Percentiles rank a stretch among this genome's conserved stretches.
These are phyloP conservation scores for Macrolepiota albuminosa DNA, from an alignment of 768 basidiomycete species.

Conservation along the genomic window DNA sequence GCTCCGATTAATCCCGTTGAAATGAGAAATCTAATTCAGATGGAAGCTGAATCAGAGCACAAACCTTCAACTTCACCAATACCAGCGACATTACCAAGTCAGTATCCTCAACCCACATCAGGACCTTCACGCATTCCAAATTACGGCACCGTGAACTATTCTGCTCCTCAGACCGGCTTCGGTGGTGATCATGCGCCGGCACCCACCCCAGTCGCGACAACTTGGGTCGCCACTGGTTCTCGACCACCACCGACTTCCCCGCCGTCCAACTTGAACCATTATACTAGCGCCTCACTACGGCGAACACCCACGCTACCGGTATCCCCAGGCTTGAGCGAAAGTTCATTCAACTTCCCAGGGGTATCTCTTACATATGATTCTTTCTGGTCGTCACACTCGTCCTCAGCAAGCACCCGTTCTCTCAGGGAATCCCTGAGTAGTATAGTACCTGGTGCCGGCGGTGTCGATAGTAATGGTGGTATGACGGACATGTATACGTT, in stretches of 20 bases:
- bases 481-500: neutral
- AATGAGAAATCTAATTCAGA: conserved; percentile 9
- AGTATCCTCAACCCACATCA: conserved; percentile 2
- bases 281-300: conserved; percentile 6
- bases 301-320: conserved; percentile 9
- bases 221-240: conserved; percentile 5
- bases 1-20: neutral
- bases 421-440: conserved; percentile 14
- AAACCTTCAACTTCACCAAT: conserved; percentile 4
- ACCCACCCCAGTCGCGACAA: conserved; percentile 2
- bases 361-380: conserved; percentile 53
- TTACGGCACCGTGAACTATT: neutral
- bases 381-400: conserved; percentile 55
- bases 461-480: neutral
- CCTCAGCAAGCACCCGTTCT: conserved; percentile 15
- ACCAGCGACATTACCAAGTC: neutral
- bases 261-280: conserved; percentile 10
- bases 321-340: conserved; percentile 10
- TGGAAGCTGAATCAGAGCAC: conserved; percentile 12
- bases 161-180: neutral
- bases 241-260: conserved; percentile 3
- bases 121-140: neutral
- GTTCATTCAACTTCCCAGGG: conserved; percentile 23
- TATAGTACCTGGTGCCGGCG: neutral
- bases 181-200: neutral